Evolutionary conservation across 192 early-diverging fungal species (phyloP).

Genomic region (Gigaspora rosea): DNA sequence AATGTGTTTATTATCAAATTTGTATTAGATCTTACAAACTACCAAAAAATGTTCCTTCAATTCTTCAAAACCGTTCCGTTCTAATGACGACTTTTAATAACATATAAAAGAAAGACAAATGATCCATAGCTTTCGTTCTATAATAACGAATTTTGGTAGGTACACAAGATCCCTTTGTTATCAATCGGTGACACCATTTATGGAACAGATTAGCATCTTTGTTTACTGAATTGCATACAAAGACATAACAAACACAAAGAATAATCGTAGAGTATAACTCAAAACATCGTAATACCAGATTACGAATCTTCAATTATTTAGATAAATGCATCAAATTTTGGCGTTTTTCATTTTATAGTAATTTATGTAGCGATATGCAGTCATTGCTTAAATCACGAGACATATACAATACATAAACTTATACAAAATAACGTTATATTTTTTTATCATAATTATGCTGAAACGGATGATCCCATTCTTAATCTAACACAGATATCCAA

Average conservation of each 20-base stretch:
- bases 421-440: background rate
- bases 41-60: slow-evolving; percentile 11
- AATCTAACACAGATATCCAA: background rate
- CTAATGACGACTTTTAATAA: background rate
- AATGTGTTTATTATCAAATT: background rate
- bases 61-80: background rate
- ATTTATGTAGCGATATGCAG: too few species aligned
- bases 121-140: background rate
- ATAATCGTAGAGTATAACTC: background rate
- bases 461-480: background rate
- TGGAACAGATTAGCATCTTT: too few species aligned
- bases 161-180: slow-evolving; percentile 5
- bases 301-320: background rate
- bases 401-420: background rate
- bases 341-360: too few species aligned
- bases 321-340: background rate
- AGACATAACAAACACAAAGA: too few species aligned
- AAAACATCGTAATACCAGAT: background rate
- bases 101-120: slow-evolving; percentile 2
- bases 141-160: background rate
- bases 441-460: background rate
- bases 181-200: background rate
- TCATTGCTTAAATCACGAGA: too few species aligned
- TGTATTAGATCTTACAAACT: background rate
- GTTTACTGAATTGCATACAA: too few species aligned